Percentiles rank a stretch among this genome's conserved stretches.
phyloP scores from a whole-genome alignment of 2,329 filamentous ascomycete genomes.

The Lachnellula cervina region DNA sequence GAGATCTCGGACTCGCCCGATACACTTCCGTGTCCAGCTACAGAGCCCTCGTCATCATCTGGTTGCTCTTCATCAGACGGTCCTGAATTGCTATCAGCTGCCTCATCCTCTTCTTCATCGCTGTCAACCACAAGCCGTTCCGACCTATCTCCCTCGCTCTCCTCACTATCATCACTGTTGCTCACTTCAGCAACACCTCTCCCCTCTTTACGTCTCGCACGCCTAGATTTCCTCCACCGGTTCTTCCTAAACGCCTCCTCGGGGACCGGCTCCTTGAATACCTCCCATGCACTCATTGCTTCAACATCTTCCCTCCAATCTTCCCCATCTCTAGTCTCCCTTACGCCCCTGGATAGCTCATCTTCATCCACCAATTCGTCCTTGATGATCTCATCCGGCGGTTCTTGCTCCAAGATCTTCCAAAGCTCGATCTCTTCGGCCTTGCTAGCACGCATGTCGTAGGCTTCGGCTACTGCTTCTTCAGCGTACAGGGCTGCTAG shows the following conservation, averaged over 20 bases:
- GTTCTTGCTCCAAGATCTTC: slow-evolving; percentile 23
- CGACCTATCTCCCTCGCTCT: not conserved
- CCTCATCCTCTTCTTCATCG: slow-evolving; percentile 2
- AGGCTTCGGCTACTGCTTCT: slow-evolving; percentile 24
- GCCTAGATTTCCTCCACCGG: slow-evolving; percentile 12
- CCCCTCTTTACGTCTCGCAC: slow-evolving; percentile 7
- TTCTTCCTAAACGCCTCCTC: slow-evolving; percentile 23
- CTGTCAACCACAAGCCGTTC: not conserved
- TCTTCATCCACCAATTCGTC: slow-evolving; percentile 2
- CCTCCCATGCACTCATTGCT: slow-evolving; percentile 31
- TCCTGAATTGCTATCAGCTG: too few species aligned
- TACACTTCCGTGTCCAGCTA: not conserved
- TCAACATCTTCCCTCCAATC: slow-evolving; percentile 27
- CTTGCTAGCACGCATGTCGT: slow-evolving; percentile 23
- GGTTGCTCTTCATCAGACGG: not conserved
- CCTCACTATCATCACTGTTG: not conserved
- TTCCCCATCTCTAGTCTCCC: slow-evolving; percentile 2
- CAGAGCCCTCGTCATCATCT: not conserved
- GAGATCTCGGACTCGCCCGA: not conserved
- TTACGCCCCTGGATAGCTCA: not conserved
- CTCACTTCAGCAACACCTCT: not conserved
- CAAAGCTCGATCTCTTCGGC: slow-evolving; percentile 27
- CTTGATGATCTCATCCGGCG: slow-evolving; percentile 25
- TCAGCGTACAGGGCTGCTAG: slow-evolving; percentile 15
- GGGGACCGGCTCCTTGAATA: slow-evolving; percentile 16